phyloP scores from a whole-genome alignment of 345 rosid species.

The Linum trigynum region DNA sequence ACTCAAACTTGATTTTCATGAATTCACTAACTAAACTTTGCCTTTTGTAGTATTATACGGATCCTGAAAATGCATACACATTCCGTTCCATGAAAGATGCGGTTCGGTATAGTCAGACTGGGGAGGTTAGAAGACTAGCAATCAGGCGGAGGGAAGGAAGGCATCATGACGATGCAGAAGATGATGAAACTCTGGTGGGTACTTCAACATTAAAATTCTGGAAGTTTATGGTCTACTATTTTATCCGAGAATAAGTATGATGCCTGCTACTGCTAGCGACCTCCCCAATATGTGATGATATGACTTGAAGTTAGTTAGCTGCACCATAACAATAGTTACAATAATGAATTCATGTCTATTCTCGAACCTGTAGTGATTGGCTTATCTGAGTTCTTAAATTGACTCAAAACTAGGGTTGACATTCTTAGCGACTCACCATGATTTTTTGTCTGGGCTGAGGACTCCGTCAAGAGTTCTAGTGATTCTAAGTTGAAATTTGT shows the following conservation, averaged over 20 bases:
- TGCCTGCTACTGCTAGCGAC: too few species aligned
- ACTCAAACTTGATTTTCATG: not conserved
- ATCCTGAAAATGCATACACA: slow-evolving; percentile 66
- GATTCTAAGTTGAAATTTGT: not conserved
- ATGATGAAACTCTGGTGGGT: slow-evolving; percentile 43
- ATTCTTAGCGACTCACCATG: too few species aligned
- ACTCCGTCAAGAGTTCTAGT: too few species aligned
- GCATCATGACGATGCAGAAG: slow-evolving; percentile 32
- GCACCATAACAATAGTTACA: too few species aligned
- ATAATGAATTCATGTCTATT: too few species aligned
- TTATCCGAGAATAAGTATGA: too few species aligned
- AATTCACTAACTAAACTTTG: slow-evolving; percentile 3
- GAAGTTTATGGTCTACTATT: not conserved
- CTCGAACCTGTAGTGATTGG: too few species aligned
- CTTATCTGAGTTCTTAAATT: too few species aligned
- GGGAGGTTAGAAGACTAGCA: slow-evolving; percentile 48
- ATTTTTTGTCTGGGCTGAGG: too few species aligned
- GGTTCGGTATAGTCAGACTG: slow-evolving; percentile 61
- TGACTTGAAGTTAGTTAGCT: too few species aligned
- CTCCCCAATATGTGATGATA: too few species aligned
- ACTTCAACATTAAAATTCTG: slow-evolving; percentile 4
- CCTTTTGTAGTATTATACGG: slow-evolving; percentile 59
- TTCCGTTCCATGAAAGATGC: slow-evolving; percentile 83
- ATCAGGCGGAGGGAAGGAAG: slow-evolving; percentile 38
- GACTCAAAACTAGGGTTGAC: too few species aligned